Evolutionary conservation across 345 rosid genomes (phyloP).

Genomic region (Excoecaria cochinchinensis): DNA sequence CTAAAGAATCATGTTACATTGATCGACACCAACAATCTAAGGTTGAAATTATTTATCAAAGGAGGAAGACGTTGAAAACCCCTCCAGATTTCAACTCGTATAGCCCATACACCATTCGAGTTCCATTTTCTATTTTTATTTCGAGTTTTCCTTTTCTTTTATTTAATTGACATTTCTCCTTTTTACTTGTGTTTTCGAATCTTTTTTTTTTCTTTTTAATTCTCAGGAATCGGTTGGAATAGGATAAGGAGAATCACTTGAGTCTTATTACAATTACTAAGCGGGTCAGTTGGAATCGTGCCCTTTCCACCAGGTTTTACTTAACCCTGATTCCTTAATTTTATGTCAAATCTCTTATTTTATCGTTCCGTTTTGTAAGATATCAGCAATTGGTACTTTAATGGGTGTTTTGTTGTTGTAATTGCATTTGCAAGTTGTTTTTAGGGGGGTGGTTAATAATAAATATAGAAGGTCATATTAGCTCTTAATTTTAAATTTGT

Average conservation of each 20-base stretch:
- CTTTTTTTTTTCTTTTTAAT: too few relatives aligned
- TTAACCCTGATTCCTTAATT: not conserved
- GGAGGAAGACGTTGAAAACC: conserved; percentile 43
- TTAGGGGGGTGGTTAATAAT: too few relatives aligned
- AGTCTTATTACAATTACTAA: conserved; percentile 46
- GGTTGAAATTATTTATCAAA: conserved; percentile 49
- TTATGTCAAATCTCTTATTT: not conserved
- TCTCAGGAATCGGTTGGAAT: conserved; percentile 27
- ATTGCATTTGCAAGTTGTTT: too few relatives aligned
- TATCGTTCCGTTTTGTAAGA: not conserved
- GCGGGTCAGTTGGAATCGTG: conserved; percentile 87
- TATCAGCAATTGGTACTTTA: too few relatives aligned
- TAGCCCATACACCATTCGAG: not conserved
- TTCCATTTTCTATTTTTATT: not conserved
- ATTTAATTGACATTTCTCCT: not conserved
- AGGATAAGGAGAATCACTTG: conserved; percentile 37
- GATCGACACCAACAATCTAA: conserved; percentile 8
- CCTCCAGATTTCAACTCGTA: conserved; percentile 31
- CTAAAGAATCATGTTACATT: conserved; percentile 17
- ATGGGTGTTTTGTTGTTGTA: not conserved
- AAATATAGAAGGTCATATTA: too few relatives aligned
- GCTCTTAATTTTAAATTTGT: too few relatives aligned
- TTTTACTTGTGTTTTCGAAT: not conserved
- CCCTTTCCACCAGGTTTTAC: conserved; percentile 80
- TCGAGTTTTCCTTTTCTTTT: not conserved